Base-by-base conservation (phyloP, 1,139 yeast species). In the Diutina neorugosa region DNA sequence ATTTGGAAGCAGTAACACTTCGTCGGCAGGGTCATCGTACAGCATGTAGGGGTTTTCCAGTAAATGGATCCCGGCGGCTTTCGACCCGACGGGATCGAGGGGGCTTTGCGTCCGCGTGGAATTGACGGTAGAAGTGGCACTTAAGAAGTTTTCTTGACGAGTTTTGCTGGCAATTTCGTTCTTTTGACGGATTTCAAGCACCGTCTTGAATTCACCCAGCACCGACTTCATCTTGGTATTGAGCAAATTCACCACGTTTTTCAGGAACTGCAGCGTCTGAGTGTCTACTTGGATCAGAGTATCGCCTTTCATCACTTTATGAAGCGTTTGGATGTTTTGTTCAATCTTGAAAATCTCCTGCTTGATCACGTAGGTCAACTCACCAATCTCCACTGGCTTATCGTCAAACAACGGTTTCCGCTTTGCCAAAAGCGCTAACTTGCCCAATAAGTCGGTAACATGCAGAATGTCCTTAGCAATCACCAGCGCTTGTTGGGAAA, bases 381-480 rank as follows among this genome's bases (percentile, higher is more conserved):
- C 97, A 19, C 93, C 88, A 57, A 94, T 88, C 65, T 93, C 98
- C 34, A 87, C 84, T 1, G 98, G 97, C 60, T 86, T 84, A 67
- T 94, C 98, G 64, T 91, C 96, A 62, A 93, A 88, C 63, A 93
- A 69, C n/a, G 97, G 96, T 65, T 90, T 91, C 60, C 91, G 74
- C 65, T 86, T 88, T 9, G 98, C 97, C 58, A 93, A 68, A 51
- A 80, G 62, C 1, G 98, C 96, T 52, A 93, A 74, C 60, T 90
- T 84, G 52, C 86, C 82, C 56, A 94, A 74, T 62, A 90, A 74
- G 55, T 83, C 90, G 2, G 97, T 91, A n/a, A 94, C 89, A 56
- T 82, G 84, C 18, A 90, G 85, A 54, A 93, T 89, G 62, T 93
- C 97, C 62, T 82, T 85, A 52, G 98, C 97, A 49, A 93, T 88